phyloP scores from a whole-genome alignment of 441 rosid genomes.

The Capsella rubella region DNA sequence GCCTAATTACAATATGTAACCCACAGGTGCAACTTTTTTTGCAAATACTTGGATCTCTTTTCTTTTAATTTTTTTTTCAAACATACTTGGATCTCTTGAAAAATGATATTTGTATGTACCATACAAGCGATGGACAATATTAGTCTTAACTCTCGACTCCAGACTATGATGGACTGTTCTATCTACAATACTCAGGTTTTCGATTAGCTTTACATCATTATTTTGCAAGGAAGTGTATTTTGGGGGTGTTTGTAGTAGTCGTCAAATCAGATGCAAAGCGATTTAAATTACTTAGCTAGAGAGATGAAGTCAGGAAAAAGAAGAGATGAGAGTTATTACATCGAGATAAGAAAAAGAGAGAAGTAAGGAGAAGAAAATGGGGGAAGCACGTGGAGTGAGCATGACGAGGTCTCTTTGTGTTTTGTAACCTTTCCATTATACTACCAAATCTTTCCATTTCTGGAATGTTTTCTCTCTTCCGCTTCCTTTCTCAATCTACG shows the following conservation, averaged over 20 bases:
- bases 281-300: not conserved
- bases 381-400: conserved; percentile 42
- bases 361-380: conserved; percentile 18
- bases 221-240: too few species aligned
- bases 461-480: conserved; percentile 41
- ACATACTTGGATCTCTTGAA: too few species aligned
- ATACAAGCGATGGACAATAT: too few species aligned
- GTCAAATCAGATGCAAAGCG: not conserved
- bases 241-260: not conserved
- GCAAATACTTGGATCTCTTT: too few species aligned
- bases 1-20: too few species aligned
- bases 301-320: not conserved
- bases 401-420: conserved; percentile 40
- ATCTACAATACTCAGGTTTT: too few species aligned
- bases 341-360: conserved; percentile 30
- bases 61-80: too few species aligned
- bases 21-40: too few species aligned
- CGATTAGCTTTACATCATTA: too few species aligned
- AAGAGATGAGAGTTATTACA: conserved; percentile 6
- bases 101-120: too few species aligned
- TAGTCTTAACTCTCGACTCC: too few species aligned
- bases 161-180: too few species aligned
- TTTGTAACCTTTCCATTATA: conserved; percentile 33
- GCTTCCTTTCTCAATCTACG: conserved; percentile 38
- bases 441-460: conserved; percentile 29